These are phyloP conservation scores for Ophiostoma populinum DNA, from an alignment of 2,329 filamentous ascomycete species.

Conservation along the genomic window DNA sequence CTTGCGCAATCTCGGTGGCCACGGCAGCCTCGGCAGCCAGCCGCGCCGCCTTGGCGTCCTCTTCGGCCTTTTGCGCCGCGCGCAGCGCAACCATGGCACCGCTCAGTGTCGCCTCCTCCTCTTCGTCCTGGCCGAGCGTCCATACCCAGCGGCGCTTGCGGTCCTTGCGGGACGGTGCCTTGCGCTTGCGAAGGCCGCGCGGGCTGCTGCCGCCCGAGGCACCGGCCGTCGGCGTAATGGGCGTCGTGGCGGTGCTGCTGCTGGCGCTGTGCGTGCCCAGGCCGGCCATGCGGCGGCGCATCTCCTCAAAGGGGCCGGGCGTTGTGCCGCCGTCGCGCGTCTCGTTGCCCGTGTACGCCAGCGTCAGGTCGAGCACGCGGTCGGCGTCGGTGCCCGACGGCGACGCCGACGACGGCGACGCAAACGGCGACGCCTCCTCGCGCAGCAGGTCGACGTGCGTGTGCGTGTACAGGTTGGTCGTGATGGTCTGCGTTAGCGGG, in stretches of 20 bases:
- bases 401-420: conserved; percentile 18
- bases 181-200: conserved; percentile 34
- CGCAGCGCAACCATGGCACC: conserved; percentile 13
- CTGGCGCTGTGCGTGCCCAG: conserved; percentile 25
- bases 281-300: conserved; percentile 38
- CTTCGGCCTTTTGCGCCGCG: conserved; percentile 12
- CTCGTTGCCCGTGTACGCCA: conserved; percentile 35
- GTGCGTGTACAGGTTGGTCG: conserved; percentile 41
- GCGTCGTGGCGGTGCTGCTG: conserved; percentile 13
- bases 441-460: conserved; percentile 46
- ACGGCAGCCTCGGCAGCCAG: neutral
- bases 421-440: conserved; percentile 36
- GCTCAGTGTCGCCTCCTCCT: conserved; percentile 24
- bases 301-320: conserved; percentile 45
- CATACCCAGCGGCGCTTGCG: conserved; percentile 49
- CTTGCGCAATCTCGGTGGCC: neutral
- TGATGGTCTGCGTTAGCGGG: conserved; percentile 46
- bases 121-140: conserved; percentile 41
- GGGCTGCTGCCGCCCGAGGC: conserved; percentile 23
- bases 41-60: neutral
- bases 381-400: conserved; percentile 19
- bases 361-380: conserved; percentile 28
- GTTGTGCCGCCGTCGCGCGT: conserved; percentile 44
- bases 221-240: conserved; percentile 6
- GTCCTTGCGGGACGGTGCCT: conserved; percentile 33